Evolutionary conservation across 1,139 yeast genomes (phyloP), one percentile per base, ranked within the genome.

Genomic region (Schizosaccharomyces versatilis): DNA sequence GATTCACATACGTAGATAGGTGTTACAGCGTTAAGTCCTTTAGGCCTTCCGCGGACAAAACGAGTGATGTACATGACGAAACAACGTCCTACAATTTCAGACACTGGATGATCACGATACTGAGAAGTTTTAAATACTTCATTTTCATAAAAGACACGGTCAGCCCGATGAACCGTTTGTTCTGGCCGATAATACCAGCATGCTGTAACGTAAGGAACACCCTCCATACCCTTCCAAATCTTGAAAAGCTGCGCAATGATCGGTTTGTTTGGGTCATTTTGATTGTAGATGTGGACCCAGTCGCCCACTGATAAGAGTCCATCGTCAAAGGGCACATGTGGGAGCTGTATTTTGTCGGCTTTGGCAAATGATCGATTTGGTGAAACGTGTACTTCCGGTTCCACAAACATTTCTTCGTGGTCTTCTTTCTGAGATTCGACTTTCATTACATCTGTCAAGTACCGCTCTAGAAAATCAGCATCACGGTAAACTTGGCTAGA

Each of bases 171-270:
- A 53, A 93, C 94, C 0, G 98, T 90, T 72, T 93, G 97, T 67
- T 90, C 97, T 0, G 98, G 95, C 59, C 97, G 79, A 64, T 84
- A 83, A 68, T 88, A 90, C 98, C 98, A 90, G 71, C 98, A 90
- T 44, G 85, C 95, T 64, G 90, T 90, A 64, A 90, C 76, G 78
- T 90, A 88, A 59, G 81, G 75, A 60, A 83, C 80, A 14, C 93
- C 94, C 63, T 86, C 95, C 2, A 72, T 67, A 2, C 80, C 78
- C 57, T 81, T 79, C 98, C 98, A 90, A 60, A 90, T 76, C 62
- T 95, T 76, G 70, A 88, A 90, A 41, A 90, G 78, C 67, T 90
- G 98, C 8, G 94, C 96, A 36, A 88, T 84, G 12, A 88, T 88
- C 14, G 98, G 97, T 66, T 84, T 83, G 38, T 79, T 75, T 1